Conservation (phyloP, 805 yeast species). For the Ogataea nakhonphanomensis region DNA sequence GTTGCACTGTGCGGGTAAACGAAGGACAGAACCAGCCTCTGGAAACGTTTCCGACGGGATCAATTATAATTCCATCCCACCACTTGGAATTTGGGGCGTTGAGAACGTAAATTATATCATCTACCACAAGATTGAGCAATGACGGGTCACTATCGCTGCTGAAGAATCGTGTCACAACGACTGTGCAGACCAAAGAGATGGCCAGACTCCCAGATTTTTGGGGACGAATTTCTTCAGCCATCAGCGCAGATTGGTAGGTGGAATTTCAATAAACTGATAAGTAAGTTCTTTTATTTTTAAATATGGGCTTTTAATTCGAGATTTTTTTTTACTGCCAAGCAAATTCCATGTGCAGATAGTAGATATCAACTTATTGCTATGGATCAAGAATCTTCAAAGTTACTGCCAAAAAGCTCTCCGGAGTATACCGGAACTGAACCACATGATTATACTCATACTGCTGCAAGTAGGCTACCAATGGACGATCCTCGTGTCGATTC, state of each 20-base stretch:
- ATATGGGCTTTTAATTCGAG: too few species aligned
- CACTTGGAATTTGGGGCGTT: conserved; percentile 63
- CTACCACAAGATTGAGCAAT: conserved; percentile 52
- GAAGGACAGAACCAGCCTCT: conserved; percentile 88
- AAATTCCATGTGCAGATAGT: too few species aligned
- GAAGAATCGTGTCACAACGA: conserved; percentile 54
- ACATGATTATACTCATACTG: background rate
- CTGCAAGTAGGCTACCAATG: background rate
- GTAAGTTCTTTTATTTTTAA: too few species aligned
- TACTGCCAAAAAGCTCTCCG: background rate
- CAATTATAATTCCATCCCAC: conserved; percentile 77
- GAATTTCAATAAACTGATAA: too few species aligned
- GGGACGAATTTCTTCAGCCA: conserved; percentile 4
- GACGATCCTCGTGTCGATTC: conserved; percentile 3
- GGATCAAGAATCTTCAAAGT: background rate
- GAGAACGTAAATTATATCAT: conserved; percentile 71
- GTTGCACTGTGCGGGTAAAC: conserved; percentile 43
- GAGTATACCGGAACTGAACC: background rate
- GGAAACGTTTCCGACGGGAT: conserved; percentile 38
- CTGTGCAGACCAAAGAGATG: conserved; percentile 49
- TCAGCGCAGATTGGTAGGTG: background rate
- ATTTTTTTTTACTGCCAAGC: background rate
- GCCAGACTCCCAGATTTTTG: background rate
- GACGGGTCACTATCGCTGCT: conserved; percentile 46
- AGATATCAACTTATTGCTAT: background rate